A percentile compares a stretch with the other conserved stretches of the same genome.
Evolutionary conservation across 192 early-diverging fungal species (phyloP).

Genomic region (Kickxella alabastrina): DNA sequence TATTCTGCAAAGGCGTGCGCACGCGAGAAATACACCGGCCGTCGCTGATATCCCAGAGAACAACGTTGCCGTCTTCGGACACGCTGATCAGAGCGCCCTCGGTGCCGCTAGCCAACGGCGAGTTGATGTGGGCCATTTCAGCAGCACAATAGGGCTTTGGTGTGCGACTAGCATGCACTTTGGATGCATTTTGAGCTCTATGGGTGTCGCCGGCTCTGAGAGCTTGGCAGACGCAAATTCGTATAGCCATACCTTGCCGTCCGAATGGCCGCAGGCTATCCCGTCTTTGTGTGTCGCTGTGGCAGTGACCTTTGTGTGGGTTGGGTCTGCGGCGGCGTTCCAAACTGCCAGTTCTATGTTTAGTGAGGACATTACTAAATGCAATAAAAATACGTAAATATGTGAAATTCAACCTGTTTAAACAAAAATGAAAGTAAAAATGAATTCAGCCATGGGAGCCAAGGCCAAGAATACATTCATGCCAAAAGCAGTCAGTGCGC

Average conservation of each 20-base stretch:
- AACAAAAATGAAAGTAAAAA: too few relatives aligned
- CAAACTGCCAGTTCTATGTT: constrained; percentile 29
- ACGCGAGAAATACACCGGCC: constrained; percentile 43
- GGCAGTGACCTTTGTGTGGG: constrained; percentile 28
- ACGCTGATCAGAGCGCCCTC: constrained; percentile 39
- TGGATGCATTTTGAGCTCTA: constrained; percentile 16
- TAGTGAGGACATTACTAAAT: constrained; percentile 21
- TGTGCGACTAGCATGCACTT: constrained; percentile 32
- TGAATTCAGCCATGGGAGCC: too few relatives aligned
- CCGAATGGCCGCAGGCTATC: constrained; percentile 36
- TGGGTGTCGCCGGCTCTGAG: background rate
- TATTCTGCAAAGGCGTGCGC: constrained; percentile 20
- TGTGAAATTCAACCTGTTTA: too few relatives aligned
- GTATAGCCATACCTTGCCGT: constrained; percentile 50
- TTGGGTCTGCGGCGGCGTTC: constrained; percentile 43
- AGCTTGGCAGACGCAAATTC: constrained; percentile 1
- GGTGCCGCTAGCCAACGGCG: constrained; percentile 25
- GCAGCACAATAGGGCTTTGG: constrained; percentile 19
- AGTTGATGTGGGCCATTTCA: constrained; percentile 27
- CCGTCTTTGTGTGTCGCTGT: constrained; percentile 21
- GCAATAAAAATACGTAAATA: background rate
- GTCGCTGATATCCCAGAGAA: constrained; percentile 38
- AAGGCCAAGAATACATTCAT: too few relatives aligned
- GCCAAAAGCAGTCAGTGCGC: too few relatives aligned
- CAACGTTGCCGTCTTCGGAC: constrained; percentile 34